Base-by-base conservation (phyloP, 805 yeast genomes). In the Starmera dryadoides region DNA sequence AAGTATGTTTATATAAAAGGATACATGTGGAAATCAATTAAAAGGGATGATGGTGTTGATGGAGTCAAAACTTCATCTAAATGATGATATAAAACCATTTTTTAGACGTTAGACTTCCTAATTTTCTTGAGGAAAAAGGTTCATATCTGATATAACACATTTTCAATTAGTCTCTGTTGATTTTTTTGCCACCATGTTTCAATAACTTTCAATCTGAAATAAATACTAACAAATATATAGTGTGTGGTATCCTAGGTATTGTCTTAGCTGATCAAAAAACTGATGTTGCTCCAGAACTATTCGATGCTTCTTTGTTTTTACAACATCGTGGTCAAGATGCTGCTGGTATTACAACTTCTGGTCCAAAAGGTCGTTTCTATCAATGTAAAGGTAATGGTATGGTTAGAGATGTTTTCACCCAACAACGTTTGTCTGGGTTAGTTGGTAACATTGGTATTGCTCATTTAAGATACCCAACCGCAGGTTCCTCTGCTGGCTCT, bases 291-390 rank as follows among this genome's bases (percentile, higher is more conserved):
- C 79, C 95, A 5, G 98, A 89, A 56, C 70, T 93, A 34, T 80
- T 87, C 41, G 98, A 93, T 59, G 96, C 96, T 6, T 82, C 91
- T 46, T 77, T 88, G 66, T 91, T 83, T 60, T 69, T 93, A 45
- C 98, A 93, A 60, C 98, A 93, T 59, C 77, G 98, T 58, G 98
- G 98, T 34, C 98, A 93, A 67, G 98, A 93, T 61, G 98, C 98
- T 10, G 96, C 97, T n/a, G 98, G 98, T 47, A 91, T 93, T 40
- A 93, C 87, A 19, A 93, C 98, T 7, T 87, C 96, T 60, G 98
- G 96, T 39, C 70, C 83, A 34, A 79, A 91, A 45, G 98, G 98
- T 47, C 75, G 98, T 43, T 75, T 93, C 42, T 89, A 86, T 66
- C 98, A 91, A 66, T 93, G 98, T 63, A 93, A 93, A 67, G 98